Evolutionary conservation across 495 filamentous ascomycete species (phyloP), one percentile per base, ranked within the genome.

Genomic region (Penicillium argentinense): DNA sequence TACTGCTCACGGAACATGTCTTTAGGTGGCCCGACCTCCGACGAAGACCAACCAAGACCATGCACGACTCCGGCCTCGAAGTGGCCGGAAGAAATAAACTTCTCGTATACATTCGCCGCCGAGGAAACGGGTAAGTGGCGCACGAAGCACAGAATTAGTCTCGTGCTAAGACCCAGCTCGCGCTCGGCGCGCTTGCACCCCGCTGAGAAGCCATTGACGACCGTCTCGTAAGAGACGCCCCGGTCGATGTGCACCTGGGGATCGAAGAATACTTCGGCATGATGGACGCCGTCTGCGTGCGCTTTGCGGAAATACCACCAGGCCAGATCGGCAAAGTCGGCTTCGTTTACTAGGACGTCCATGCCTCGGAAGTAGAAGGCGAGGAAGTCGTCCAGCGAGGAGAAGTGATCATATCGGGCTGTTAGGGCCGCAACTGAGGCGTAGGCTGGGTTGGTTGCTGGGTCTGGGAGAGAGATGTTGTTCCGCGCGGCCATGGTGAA

Each of bases 201-300:
- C 6, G 68, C 67, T 9, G 59, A 62, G 53, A 87, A 81, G 1
- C 85, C 86, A 3, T 47, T 47, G 1, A 89, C 67, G 17, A 89
- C 72, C 6, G 80, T 83, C 1, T 66, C 47, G 53, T 84, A 83
- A 9, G 69, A n/a, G 7, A 92, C 62, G 11, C 81, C 81, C 17
- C 86, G 76, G n/a, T 60, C 57, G 11, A 76, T 71, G 60, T 92
- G 87, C 3, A 84, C 84, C 53, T 91, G 86, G 6, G 87, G 86
- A 60, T 90, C 87, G 68, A 89, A 90, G 68, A 88, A 90, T 40
- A 89, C 77, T 54, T 92, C 88, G 2, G 85, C 85, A 49, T 91
- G 87, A 26, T 80, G 73, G 6, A 89, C 84, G 39, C 80, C 81
- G 52, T 87, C 81, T 0, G 67, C 57, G 42, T 83, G 73, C 1